Percentiles rank a stretch among this genome's conserved stretches.
Evolutionary conservation across 441 rosid genomes (phyloP).

Genomic region (Corymbia calophylla): DNA sequence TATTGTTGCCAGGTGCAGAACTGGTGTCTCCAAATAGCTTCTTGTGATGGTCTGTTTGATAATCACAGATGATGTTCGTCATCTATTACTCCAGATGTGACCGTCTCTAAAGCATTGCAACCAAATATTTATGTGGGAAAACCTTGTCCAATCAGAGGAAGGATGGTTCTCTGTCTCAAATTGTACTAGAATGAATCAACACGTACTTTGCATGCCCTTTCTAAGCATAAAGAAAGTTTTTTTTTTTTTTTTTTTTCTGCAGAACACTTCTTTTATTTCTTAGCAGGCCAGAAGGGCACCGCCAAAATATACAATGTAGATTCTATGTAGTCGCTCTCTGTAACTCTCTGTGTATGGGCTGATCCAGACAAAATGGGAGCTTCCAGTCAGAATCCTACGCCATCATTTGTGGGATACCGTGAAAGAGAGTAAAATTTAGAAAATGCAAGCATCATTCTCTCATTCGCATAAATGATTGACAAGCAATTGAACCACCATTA

Average conservation of each 20-base stretch:
- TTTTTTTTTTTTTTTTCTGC: background rate
- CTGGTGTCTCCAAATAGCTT: background rate
- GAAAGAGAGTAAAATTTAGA: background rate
- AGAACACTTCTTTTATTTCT: background rate
- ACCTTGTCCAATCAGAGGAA: background rate
- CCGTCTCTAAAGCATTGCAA: background rate
- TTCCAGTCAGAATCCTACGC: background rate
- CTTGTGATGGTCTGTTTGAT: background rate
- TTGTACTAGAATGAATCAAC: background rate
- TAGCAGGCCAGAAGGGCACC: background rate
- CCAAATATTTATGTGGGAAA: background rate
- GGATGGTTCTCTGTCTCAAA: background rate
- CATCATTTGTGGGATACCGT: background rate
- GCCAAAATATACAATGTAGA: background rate
- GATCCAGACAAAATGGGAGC: background rate
- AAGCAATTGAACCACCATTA: background rate
- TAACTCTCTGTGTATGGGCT: background rate
- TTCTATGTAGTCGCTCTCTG: background rate
- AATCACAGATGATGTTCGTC: background rate
- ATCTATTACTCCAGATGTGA: background rate
- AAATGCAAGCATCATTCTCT: background rate
- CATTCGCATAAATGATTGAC: background rate
- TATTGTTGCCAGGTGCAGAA: background rate
- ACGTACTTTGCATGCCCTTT: background rate
- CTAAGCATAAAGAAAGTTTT: background rate